phyloP scores from a whole-genome alignment of 179 eudicot species.

The Beta corolliflora region DNA sequence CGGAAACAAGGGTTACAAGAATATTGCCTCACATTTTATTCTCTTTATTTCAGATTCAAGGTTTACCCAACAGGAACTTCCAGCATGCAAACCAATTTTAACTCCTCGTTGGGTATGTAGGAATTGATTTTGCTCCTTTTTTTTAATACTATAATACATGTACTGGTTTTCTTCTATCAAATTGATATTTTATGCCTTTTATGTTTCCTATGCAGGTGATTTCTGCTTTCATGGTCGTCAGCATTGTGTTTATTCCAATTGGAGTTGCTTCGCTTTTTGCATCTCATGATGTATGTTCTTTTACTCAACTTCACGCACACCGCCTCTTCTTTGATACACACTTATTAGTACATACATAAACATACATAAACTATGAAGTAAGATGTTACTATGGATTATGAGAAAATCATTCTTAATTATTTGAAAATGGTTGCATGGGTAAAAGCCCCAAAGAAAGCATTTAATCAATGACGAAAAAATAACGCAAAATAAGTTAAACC shows the following conservation, averaged over 20 bases:
- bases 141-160: not conserved
- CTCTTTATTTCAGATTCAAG: conserved; percentile 40
- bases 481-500: not conserved
- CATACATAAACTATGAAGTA: not conserved
- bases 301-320: too few species aligned
- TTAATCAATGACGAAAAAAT: not conserved
- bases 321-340: not conserved
- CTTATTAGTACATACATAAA: not conserved
- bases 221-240: conserved; percentile 67
- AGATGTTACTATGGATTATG: not conserved
- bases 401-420: not conserved
- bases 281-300: conserved; percentile 67
- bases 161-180: not conserved
- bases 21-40: conserved; percentile 12
- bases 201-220: conserved; percentile 53
- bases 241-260: conserved; percentile 67
- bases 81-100: conserved; percentile 58
- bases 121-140: conserved; percentile 9
- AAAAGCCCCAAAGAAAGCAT: not conserved
- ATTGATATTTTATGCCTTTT: not conserved
- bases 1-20: not conserved
- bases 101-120: conserved; percentile 56
- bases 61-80: conserved; percentile 58
- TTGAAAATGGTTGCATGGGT: not conserved
- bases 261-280: conserved; percentile 71